A percentile compares a stretch with the other conserved stretches of the same genome.
These are phyloP conservation scores for Candida multigemmis DNA, from an alignment of 805 yeast species.

Conservation along the genomic window DNA sequence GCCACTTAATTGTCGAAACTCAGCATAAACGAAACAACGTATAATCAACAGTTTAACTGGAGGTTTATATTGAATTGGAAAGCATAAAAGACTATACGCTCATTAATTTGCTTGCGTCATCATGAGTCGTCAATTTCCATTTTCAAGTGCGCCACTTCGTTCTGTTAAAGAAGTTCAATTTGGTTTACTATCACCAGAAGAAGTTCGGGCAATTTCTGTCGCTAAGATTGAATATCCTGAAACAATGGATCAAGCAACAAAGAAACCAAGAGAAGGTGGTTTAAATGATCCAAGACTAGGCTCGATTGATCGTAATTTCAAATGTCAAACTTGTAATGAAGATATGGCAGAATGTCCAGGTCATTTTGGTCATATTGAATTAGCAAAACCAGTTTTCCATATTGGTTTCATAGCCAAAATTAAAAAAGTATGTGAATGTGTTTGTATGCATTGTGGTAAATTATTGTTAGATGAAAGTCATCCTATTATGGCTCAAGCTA, in stretches of 20 bases:
- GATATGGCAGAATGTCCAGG: conserved; percentile 99
- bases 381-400: conserved; percentile 97
- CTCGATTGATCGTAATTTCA: conserved; percentile 91
- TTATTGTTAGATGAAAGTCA: conserved; percentile 77
- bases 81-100: too few species aligned
- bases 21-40: too few species aligned
- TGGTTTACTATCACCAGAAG: conserved; percentile 97
- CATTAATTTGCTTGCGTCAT: too few species aligned
- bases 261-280: conserved; percentile 94
- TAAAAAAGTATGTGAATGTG: conserved; percentile 91
- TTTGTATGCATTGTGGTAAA: conserved; percentile 99
- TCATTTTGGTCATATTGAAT: conserved; percentile 97
- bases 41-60: too few species aligned
- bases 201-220: conserved; percentile 89
- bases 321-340: conserved; percentile 99
- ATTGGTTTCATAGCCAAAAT: conserved; percentile 94
- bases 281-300: conserved; percentile 95
- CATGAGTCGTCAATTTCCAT: conserved; percentile 62
- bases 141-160: conserved; percentile 97
- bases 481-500: conserved; percentile 77
- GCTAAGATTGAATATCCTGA: conserved; percentile 98
- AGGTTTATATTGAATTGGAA: too few species aligned
- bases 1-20: too few species aligned
- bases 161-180: conserved; percentile 97
- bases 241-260: conserved; percentile 97